Percentiles rank a stretch among this genome's conserved stretches.
These are phyloP conservation scores for Hypoxylon sp. DNA, from an alignment of 2,329 filamentous ascomycete genomes.

Conservation along the genomic window DNA sequence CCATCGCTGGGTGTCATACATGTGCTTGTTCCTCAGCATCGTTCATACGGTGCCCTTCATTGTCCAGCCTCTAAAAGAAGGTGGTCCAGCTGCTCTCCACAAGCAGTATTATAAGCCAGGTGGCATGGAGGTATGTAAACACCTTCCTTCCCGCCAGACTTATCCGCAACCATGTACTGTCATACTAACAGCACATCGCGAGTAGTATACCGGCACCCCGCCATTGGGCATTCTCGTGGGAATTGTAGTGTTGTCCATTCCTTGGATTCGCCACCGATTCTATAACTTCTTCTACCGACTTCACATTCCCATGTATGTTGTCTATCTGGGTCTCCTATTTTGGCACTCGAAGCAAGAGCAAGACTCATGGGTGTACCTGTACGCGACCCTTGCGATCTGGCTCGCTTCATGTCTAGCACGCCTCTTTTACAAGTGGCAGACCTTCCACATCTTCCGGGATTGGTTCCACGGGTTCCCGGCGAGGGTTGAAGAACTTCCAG, in stretches of 20 bases:
- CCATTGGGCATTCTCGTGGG: conserved; percentile 39
- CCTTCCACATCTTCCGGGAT: conserved; percentile 40
- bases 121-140: conserved; percentile 40
- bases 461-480: conserved; percentile 42
- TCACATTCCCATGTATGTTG: conserved; percentile 41
- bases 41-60: conserved; percentile 41
- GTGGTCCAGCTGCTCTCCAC: conserved; percentile 27
- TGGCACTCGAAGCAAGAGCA: conserved; percentile 38
- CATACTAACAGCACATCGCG: background rate
- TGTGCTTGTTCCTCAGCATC: conserved; percentile 39
- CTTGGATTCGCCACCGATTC: conserved; percentile 43
- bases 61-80: conserved; percentile 34
- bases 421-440: conserved; percentile 44
- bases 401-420: conserved; percentile 36
- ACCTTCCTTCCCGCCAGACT: background rate
- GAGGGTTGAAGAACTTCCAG: conserved; percentile 34
- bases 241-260: conserved; percentile 40
- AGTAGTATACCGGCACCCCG: conserved; percentile 41
- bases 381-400: conserved; percentile 38
- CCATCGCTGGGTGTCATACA: conserved; percentile 42
- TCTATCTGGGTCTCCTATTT: conserved; percentile 40
- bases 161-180: background rate
- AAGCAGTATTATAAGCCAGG: conserved; percentile 40
- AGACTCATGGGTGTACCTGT: conserved; percentile 42
- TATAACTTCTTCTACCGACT: conserved; percentile 44